Evolutionary conservation across 2,329 filamentous ascomycete species (phyloP).

Genomic region (Dactylonectria estremocensis): DNA sequence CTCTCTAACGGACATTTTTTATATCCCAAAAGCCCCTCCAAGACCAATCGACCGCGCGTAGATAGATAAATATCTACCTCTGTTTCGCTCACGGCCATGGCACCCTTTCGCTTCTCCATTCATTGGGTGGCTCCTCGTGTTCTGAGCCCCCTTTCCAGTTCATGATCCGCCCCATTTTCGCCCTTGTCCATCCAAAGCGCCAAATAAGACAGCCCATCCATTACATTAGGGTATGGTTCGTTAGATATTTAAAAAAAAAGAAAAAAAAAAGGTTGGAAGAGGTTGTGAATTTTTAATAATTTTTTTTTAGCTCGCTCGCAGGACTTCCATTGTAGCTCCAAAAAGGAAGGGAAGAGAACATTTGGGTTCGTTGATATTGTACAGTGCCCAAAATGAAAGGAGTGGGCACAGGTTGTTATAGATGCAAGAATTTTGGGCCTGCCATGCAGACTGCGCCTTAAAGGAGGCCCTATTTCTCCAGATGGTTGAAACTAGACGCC

Average conservation of each 20-base stretch:
- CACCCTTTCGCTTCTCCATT: constrained; percentile 13
- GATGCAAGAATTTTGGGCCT: constrained; percentile 32
- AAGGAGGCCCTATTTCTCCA: constrained; percentile 37
- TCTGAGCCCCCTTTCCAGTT: constrained; percentile 18
- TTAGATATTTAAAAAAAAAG: constrained; percentile 38
- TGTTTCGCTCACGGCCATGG: constrained; percentile 4
- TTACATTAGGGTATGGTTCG: constrained; percentile 51
- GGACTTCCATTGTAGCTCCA: constrained; percentile 24
- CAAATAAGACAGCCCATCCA: constrained; percentile 42
- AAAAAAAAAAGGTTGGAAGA: constrained; percentile 17
- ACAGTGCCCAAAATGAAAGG: constrained; percentile 35
- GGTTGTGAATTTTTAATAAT: no score
- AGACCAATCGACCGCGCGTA: not conserved
- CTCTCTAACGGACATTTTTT: not conserved
- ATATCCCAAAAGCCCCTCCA: not conserved
- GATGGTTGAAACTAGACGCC: constrained; percentile 47
- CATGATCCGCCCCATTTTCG: constrained; percentile 26
- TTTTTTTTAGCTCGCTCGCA: constrained; percentile 28
- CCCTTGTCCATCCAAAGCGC: constrained; percentile 41
- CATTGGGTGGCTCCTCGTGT: constrained; percentile 20
- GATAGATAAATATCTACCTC: constrained; percentile 1
- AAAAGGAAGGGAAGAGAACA: constrained; percentile 16
- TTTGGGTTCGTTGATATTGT: constrained; percentile 39
- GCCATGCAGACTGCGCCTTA: constrained; percentile 12
- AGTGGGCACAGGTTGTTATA: constrained; percentile 30